A percentile compares a stretch with the other conserved stretches of the same genome.
phyloP scores from a whole-genome alignment of 345 rosid genomes.

The Salix caprea region DNA sequence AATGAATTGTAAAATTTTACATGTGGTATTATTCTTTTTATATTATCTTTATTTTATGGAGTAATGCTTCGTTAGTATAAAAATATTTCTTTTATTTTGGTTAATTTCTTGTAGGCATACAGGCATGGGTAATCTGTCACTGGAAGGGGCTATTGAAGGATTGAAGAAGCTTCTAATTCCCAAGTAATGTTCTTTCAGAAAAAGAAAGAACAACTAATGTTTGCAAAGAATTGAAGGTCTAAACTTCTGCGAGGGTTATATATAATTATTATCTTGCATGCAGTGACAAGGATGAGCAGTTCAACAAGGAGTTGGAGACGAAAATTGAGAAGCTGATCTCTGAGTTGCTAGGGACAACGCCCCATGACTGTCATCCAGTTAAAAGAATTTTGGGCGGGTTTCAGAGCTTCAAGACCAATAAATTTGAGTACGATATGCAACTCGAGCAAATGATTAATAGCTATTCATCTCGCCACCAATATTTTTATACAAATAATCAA shows the following conservation, averaged over 20 bases:
- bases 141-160: background rate
- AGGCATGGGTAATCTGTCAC: background rate
- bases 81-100: too few relatives aligned
- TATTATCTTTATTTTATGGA: too few relatives aligned
- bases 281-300: background rate
- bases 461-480: background rate
- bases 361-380: background rate
- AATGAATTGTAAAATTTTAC: too few relatives aligned
- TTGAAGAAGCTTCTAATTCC: constrained; percentile 10
- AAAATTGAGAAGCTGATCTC: background rate
- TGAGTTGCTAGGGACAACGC: background rate
- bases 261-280: background rate
- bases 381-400: constrained; percentile 11
- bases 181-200: background rate
- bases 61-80: too few relatives aligned
- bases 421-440: constrained; percentile 18
- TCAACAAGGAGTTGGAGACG: background rate
- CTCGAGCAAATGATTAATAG: background rate
- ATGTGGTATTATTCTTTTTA: too few relatives aligned
- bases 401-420: constrained; percentile 4
- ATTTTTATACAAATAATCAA: background rate
- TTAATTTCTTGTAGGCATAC: too few relatives aligned
- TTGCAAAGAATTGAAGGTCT: too few relatives aligned
- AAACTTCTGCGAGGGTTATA: background rate
- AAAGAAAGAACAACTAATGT: too few relatives aligned